Evolutionary conservation across 106 monocot genomes (phyloP), one percentile per base, ranked within the genome.

Genomic region (Acorus calamus): DNA sequence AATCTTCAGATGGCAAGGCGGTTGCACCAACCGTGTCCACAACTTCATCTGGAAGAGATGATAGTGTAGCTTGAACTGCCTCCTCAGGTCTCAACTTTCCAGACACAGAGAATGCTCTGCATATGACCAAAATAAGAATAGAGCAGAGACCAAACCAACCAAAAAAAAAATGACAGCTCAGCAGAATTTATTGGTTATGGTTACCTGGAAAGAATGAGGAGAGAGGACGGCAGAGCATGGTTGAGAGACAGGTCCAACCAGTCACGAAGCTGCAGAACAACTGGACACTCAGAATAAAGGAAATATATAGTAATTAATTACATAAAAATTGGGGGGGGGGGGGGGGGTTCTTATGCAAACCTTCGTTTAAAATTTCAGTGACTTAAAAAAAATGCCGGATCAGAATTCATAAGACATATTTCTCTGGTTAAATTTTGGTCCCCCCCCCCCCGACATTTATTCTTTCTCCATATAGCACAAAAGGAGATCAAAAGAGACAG

Each of bases 31-130:
- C 87, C 47, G 87, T 96, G 68, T 96, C 94, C n/a, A 96, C 87
- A 65, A 96, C 94, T 75, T 96, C 90, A 74, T 91, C 94, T 63
- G 94, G 94, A 56, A 96, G 84, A 64, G 94, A 96, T 59, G 94
- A 87, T 49, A 96, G 59, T 44, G 94, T 96, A 11, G 94, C 90
- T 43, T 84, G 82, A 78, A 96, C 87, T 68, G 90, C 94, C 46
- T 96, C 94, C 71, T 96, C 94, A 42, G 94, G 94, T 58, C 76
- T 96, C 73, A 91, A 51, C 67, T 80, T 90, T 67, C 90, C 94
- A 77, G 90, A 91, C 28, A 96, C 80, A 65, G 82, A 83, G 70
- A 96, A 96, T 50, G 90, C 73, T 76, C 94, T 96, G 57, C 47
- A 61, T 52, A 67, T 6, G 65, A 2, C 54, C 47, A 12, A 63